These are phyloP conservation scores for Ganoderma lucidum DNA, from an alignment of 1,284 basidiomycete species.

Conservation along the genomic window DNA sequence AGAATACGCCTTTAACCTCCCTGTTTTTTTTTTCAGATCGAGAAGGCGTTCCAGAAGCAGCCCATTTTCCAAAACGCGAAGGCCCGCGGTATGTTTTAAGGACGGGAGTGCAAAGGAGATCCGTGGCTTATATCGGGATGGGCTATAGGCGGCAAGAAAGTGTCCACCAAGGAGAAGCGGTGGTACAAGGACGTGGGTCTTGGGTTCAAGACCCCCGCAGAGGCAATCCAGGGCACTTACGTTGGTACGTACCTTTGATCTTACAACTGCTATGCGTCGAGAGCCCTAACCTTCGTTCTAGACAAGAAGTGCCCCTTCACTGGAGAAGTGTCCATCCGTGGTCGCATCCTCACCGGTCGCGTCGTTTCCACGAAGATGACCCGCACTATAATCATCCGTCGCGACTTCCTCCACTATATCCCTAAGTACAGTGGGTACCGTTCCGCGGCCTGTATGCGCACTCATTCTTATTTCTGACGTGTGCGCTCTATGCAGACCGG, in stretches of 20 bases:
- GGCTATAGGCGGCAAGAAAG: conserved; percentile 81
- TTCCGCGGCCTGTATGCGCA: conserved; percentile 4
- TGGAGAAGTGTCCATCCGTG: conserved; percentile 96
- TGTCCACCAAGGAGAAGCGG: conserved; percentile 93
- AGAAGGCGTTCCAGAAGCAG: conserved; percentile 98
- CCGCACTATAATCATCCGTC: conserved; percentile 97
- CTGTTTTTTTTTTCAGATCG: conserved; percentile 62
- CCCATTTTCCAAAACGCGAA: conserved; percentile 99
- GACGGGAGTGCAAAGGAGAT: conserved; percentile 16
- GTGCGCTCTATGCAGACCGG: conserved; percentile 65
- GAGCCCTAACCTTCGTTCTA: conserved; percentile 40
- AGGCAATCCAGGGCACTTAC: conserved; percentile 97
- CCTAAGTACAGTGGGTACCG: conserved; percentile 91
- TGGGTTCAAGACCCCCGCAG: conserved; percentile 96
- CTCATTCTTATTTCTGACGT: conserved; percentile 22
- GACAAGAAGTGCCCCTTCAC: conserved; percentile 99
- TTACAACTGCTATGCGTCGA: neutral
- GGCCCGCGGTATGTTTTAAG: conserved; percentile 77
- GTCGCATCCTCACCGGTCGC: conserved; percentile 97
- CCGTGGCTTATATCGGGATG: conserved; percentile 27
- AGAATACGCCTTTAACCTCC: conserved; percentile 11
- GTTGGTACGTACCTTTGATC: conserved; percentile 73
- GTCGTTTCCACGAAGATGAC: conserved; percentile 99
- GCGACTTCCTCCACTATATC: conserved; percentile 99
- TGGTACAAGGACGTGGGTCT: conserved; percentile 99